phyloP scores from a whole-genome alignment of 1,284 basidiomycete species.

The Moesziomyces aphidis region DNA sequence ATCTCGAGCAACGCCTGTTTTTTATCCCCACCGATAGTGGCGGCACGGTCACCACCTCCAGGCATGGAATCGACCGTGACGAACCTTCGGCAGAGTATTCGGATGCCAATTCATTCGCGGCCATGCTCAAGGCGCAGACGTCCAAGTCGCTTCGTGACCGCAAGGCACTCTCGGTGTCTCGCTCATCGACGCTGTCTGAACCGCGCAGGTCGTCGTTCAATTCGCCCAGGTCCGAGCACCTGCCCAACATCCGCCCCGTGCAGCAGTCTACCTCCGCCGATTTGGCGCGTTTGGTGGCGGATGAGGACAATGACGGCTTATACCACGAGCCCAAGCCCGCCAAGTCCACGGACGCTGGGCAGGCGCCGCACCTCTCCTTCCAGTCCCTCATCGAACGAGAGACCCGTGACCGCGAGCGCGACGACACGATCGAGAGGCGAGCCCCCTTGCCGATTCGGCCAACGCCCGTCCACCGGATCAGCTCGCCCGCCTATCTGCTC shows the following conservation, averaged over 20 bases:
- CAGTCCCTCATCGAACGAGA: conserved; percentile 39
- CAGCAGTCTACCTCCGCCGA: conserved; percentile 1
- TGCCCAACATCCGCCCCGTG: conserved; percentile 4
- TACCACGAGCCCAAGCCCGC: neutral
- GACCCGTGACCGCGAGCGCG: conserved; percentile 34
- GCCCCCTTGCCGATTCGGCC: conserved; percentile 20
- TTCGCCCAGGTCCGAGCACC: conserved; percentile 40
- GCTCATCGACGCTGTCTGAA: conserved; percentile 38
- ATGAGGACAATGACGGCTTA: neutral
- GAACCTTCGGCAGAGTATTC: conserved; percentile 21
- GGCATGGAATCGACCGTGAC: conserved; percentile 6
- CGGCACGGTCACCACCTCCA: conserved; percentile 10
- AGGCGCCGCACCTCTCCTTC: conserved; percentile 14
- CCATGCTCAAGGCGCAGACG: conserved; percentile 52
- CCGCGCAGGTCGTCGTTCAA: conserved; percentile 45
- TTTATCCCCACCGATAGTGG: conserved; percentile 32
- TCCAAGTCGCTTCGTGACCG: conserved; percentile 43
- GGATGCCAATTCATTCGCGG: conserved; percentile 40
- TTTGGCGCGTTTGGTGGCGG: neutral
- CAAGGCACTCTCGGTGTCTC: conserved; percentile 38
- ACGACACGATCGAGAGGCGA: conserved; percentile 10
- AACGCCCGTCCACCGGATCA: conserved; percentile 32
- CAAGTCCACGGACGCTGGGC: neutral
- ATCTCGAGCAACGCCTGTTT: conserved; percentile 38
- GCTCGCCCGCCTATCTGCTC: conserved; percentile 47